Percentiles rank a stretch among this genome's conserved stretches.
Conservation (phyloP, 2,329 filamentous ascomycete genomes). For the Pseudomassariella vexata region DNA sequence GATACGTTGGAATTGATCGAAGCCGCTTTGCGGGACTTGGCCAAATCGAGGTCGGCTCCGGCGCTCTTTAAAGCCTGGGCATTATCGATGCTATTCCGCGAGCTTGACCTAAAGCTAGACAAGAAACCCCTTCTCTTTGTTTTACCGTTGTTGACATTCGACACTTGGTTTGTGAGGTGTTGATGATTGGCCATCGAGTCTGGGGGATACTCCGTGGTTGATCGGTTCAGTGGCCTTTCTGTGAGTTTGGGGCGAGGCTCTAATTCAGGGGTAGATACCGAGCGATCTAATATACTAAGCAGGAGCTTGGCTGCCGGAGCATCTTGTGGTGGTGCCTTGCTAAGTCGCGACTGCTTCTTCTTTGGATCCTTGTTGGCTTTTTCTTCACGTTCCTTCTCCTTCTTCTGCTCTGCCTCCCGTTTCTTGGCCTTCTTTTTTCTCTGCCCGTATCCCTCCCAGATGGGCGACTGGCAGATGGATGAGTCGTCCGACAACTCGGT, state of each 20-base stretch:
- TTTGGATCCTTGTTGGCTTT: slow-evolving; percentile 30
- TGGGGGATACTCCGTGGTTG: slow-evolving; percentile 8
- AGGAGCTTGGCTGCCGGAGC: slow-evolving; percentile 16
- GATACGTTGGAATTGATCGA: slow-evolving; percentile 20
- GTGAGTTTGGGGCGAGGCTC: slow-evolving; percentile 13
- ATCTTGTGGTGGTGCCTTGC: slow-evolving; percentile 27
- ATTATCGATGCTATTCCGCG: slow-evolving; percentile 12
- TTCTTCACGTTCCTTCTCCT: slow-evolving; percentile 34
- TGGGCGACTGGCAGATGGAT: slow-evolving; percentile 56
- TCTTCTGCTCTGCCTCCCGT: slow-evolving; percentile 33
- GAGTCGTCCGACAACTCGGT: slow-evolving; percentile 35
- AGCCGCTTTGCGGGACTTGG: slow-evolving; percentile 18
- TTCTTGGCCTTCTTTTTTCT: slow-evolving; percentile 44
- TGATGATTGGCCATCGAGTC: slow-evolving; percentile 14
- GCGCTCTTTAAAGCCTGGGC: slow-evolving; percentile 7
- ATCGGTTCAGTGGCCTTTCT: slow-evolving; percentile 11
- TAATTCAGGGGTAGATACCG: slow-evolving; percentile 20
- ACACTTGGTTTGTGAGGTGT: slow-evolving; percentile 2
- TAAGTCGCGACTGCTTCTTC: slow-evolving; percentile 30
- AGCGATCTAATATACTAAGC: slow-evolving; percentile 18
- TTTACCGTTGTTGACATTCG: slow-evolving; percentile 14
- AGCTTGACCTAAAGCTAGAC: slow-evolving; percentile 17
- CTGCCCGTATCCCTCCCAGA: slow-evolving; percentile 52
- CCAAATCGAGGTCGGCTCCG: slow-evolving; percentile 11
- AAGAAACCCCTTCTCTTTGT: slow-evolving; percentile 23